Conservation (phyloP, 495 filamentous ascomycete genomes). For the Sporormia fimetaria region DNA sequence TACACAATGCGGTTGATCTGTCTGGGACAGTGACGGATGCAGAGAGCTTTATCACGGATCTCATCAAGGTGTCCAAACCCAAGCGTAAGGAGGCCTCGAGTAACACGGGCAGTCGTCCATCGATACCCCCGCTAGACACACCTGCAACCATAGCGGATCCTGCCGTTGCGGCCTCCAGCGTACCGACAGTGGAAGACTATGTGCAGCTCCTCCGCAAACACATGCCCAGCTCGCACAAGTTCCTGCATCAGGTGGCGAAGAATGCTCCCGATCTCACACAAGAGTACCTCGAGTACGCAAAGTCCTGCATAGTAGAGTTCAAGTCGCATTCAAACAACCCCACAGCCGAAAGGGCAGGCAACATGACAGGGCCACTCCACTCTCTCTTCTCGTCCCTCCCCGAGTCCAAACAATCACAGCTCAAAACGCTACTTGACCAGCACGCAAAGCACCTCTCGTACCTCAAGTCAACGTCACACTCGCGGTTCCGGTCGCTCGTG, state of each 20-base stretch:
- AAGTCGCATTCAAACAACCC: not conserved
- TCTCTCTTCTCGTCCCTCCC: constrained; percentile 38
- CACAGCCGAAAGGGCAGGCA: constrained; percentile 28
- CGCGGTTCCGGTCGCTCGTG: constrained; percentile 35
- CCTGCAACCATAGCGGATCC: not conserved
- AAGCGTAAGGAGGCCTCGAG: constrained; percentile 15
- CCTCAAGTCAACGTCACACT: constrained; percentile 38
- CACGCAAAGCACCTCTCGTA: constrained; percentile 44
- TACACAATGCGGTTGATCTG: constrained; percentile 55
- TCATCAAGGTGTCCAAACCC: constrained; percentile 40
- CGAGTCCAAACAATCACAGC: constrained; percentile 24
- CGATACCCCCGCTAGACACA: too few species aligned
- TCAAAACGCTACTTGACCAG: constrained; percentile 38
- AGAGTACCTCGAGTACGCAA: constrained; percentile 40
- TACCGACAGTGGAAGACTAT: constrained; percentile 52
- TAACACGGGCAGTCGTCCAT: constrained; percentile 6
- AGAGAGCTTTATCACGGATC: constrained; percentile 48
- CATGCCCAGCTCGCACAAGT: constrained; percentile 43
- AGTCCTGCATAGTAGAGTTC: constrained; percentile 35
- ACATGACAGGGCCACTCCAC: constrained; percentile 37
- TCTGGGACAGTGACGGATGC: constrained; percentile 45
- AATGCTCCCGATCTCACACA: constrained; percentile 47
- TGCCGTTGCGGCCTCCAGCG: not conserved
- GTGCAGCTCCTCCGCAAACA: constrained; percentile 45
- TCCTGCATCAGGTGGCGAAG: constrained; percentile 49